Conservation (phyloP, 306 rosid genomes). For the Dalbergia oliveri region DNA sequence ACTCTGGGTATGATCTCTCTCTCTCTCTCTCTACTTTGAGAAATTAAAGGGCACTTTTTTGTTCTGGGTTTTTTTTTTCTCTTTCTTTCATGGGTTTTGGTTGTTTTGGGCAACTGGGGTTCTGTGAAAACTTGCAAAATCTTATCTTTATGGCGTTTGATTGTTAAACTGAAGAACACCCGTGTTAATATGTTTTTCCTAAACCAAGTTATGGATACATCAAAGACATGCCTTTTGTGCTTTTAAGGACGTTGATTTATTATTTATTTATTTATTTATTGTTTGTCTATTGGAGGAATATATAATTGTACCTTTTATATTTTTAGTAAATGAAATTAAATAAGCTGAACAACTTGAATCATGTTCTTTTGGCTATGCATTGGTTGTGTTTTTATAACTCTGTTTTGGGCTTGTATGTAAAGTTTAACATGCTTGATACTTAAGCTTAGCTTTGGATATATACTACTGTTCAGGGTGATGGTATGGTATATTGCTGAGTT, state of each 20-base stretch:
- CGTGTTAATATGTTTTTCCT: neutral
- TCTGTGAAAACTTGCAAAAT: constrained; percentile 32
- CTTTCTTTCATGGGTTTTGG: neutral
- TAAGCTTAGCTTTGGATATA: constrained; percentile 28
- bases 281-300: constrained; percentile 16
- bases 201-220: neutral
- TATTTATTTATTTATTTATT: neutral
- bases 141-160: constrained; percentile 42
- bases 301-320: neutral
- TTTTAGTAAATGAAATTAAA: constrained; percentile 3
- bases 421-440: constrained; percentile 38
- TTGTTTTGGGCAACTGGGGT: constrained; percentile 37
- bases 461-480: constrained; percentile 24
- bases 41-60: neutral
- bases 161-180: constrained; percentile 17
- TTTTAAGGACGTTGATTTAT: neutral
- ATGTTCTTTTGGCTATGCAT: no score
- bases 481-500: constrained; percentile 17
- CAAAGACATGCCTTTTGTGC: constrained; percentile 9
- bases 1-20: constrained; percentile 44
- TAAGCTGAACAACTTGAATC: no score
- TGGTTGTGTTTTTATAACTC: neutral
- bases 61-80: constrained; percentile 34
- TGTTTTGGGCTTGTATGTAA: constrained; percentile 37
- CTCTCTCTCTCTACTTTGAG: neutral